Conservation (phyloP, 129 eudicot genomes). For the Calendula officinalis region DNA sequence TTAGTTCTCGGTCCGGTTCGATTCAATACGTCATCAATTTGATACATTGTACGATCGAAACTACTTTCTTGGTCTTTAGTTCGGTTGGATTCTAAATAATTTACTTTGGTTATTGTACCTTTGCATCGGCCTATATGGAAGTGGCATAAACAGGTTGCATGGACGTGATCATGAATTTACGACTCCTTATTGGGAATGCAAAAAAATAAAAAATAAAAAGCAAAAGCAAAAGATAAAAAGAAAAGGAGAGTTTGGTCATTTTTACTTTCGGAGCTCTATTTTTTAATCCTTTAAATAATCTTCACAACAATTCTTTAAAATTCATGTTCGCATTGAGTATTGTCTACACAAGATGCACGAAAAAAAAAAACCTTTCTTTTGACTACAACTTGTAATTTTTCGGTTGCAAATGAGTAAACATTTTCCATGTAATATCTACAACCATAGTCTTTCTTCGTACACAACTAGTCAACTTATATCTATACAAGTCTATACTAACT, state of each 20-base stretch:
- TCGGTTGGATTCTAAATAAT: no score
- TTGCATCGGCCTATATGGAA: no score
- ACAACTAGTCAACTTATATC: neutral
- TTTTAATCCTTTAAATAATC: neutral
- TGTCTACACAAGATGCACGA: neutral
- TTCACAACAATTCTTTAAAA: neutral
- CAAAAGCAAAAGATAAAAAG: neutral
- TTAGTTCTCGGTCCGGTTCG: no score
- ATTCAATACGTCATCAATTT: no score
- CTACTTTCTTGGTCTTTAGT: neutral
- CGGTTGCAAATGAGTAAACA: neutral
- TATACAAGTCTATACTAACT: neutral
- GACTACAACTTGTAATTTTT: neutral
- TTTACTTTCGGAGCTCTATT: neutral
- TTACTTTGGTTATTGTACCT: no score
- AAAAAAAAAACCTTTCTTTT: neutral
- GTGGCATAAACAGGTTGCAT: neutral
- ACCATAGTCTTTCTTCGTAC: neutral
- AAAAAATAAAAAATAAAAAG: conserved; percentile 11
- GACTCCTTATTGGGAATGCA: conserved; percentile 5
- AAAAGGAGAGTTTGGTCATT: neutral
- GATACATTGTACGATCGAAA: neutral
- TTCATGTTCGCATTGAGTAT: neutral
- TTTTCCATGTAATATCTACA: neutral
- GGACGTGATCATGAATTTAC: neutral